Evolutionary conservation across 805 yeast genomes (phyloP).

Genomic region (Metschnikowia koreensis): DNA sequence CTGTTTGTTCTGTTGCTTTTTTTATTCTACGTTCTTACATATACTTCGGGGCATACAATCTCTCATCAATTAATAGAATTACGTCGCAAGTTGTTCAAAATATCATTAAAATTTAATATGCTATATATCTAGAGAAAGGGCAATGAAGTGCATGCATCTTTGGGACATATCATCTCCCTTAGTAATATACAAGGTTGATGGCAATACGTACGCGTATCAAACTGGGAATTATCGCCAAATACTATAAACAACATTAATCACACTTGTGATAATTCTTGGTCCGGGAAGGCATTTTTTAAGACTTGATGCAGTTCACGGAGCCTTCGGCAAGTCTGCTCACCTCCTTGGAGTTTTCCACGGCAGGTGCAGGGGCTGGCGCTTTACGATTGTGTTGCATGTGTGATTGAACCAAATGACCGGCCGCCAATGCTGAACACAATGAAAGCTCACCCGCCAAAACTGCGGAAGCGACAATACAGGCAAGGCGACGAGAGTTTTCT

Average conservation of each 20-base stretch:
- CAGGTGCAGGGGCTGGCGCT: slow-evolving; percentile 33
- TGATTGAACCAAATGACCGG: slow-evolving; percentile 96
- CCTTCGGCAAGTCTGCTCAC: slow-evolving; percentile 61
- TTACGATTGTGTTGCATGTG: slow-evolving; percentile 95
- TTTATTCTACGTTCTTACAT: too few species aligned
- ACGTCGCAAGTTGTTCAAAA: too few species aligned
- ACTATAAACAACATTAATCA: background rate
- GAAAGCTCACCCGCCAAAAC: slow-evolving; percentile 96
- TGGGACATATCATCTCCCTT: background rate
- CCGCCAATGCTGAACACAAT: slow-evolving; percentile 92
- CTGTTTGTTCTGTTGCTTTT: too few species aligned
- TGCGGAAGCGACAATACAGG: slow-evolving; percentile 88
- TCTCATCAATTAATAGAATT: too few species aligned
- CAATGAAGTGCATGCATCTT: background rate
- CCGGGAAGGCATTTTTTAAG: slow-evolving; percentile 20
- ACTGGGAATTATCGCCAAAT: background rate
- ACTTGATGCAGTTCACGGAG: slow-evolving; percentile 70
- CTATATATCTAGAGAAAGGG: background rate
- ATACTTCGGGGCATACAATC: too few species aligned
- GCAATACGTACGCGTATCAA: background rate
- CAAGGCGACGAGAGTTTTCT: slow-evolving; percentile 88
- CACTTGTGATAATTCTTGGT: background rate
- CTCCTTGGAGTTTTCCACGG: slow-evolving; percentile 21
- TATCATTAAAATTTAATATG: background rate
- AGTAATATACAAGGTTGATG: background rate